A percentile compares a stretch with the other conserved stretches of the same genome.
Conservation (phyloP, 495 filamentous ascomycete species). For the Tuber indicum region DNA sequence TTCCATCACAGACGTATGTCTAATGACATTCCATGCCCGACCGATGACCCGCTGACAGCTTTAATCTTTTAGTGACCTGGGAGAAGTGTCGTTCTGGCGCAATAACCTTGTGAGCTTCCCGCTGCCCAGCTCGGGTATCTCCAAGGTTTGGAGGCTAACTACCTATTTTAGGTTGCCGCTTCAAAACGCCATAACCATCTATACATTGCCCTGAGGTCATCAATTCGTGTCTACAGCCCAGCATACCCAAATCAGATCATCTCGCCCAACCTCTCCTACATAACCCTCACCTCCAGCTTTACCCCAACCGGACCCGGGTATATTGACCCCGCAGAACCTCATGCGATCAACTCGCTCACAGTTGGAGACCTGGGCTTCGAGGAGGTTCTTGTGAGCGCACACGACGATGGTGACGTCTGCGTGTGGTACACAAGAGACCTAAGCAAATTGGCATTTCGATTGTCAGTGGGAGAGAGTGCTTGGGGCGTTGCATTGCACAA, state of each 20-base stretch:
- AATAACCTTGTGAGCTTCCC: constrained; percentile 33
- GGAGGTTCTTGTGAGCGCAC: constrained; percentile 69
- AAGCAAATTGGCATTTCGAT: constrained; percentile 33
- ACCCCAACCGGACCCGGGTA: constrained; percentile 51
- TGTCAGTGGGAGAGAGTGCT: constrained; percentile 65
- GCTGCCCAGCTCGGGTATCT: constrained; percentile 2
- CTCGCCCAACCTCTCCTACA: constrained; percentile 50
- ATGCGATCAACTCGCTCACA: constrained; percentile 71
- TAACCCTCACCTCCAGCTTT: constrained; percentile 60
- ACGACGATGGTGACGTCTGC: constrained; percentile 84
- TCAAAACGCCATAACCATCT: constrained; percentile 41
- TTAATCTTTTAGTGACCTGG: constrained; percentile 27
- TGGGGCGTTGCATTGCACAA: constrained; percentile 89
- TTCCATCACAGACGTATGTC: constrained; percentile 24
- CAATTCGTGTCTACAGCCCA: constrained; percentile 71
- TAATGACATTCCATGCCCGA: constrained; percentile 15
- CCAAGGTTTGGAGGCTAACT: background rate
- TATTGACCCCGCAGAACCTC: constrained; percentile 54
- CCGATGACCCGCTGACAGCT: constrained; percentile 17
- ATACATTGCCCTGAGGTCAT: constrained; percentile 65
- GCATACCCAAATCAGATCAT: constrained; percentile 59
- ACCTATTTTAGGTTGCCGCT: constrained; percentile 26
- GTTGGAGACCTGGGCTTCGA: constrained; percentile 72
- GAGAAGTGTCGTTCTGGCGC: constrained; percentile 35
- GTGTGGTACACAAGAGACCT: constrained; percentile 61